Conservation (phyloP, 345 rosid genomes). For the Salix purpurea region DNA sequence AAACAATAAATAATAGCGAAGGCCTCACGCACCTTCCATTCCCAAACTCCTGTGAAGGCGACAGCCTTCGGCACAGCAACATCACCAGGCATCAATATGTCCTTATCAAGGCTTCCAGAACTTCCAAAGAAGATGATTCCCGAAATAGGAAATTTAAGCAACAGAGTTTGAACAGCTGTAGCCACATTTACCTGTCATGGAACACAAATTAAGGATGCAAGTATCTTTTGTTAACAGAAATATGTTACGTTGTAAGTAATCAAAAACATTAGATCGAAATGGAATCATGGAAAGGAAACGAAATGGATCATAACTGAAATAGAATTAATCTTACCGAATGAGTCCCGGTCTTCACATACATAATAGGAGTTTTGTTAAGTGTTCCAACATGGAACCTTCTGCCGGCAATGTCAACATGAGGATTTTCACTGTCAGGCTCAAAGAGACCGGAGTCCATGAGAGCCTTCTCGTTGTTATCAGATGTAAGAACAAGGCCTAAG, state of each 20-base stretch:
- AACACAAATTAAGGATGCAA: too few species aligned
- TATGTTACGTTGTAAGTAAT: too few species aligned
- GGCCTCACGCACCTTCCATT: neutral
- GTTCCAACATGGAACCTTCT: neutral
- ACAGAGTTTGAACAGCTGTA: neutral
- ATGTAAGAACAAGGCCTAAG: neutral
- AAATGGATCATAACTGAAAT: too few species aligned
- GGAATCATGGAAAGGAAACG: neutral
- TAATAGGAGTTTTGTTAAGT: neutral
- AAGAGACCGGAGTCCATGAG: neutral
- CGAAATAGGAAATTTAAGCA: neutral
- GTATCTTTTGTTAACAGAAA: too few species aligned
- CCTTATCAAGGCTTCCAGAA: slow-evolving; percentile 1
- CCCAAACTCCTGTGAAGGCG: neutral
- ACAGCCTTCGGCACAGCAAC: neutral
- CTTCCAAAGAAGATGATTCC: neutral
- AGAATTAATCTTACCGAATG: neutral
- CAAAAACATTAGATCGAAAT: too few species aligned
- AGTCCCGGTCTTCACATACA: neutral
- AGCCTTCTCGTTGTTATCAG: neutral
- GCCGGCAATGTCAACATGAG: neutral
- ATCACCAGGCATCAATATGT: neutral
- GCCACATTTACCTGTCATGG: neutral
- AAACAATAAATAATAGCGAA: too few species aligned
- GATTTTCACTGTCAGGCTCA: too few species aligned